Base-by-base conservation (phyloP, 768 basidiomycete genomes). In the Phaffia australis region DNA sequence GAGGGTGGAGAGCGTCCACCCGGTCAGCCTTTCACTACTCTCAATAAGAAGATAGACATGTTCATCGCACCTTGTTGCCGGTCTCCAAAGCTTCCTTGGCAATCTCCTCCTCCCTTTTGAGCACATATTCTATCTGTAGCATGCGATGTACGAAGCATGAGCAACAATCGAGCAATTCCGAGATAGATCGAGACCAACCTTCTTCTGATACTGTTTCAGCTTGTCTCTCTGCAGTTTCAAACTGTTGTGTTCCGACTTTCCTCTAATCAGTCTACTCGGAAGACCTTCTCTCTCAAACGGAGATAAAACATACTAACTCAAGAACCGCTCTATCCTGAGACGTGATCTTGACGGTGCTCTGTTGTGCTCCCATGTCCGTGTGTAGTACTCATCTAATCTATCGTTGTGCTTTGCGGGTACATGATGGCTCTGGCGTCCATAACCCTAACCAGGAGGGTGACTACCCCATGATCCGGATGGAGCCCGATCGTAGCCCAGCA, bases 171-270 rank as follows among this genome's bases (percentile, higher is more conserved):
- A 56, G 29, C 59, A 23, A 63, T 4, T 3, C n/a, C 32, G 29
- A 15, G 16, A 56, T 60, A 63, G 32, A 32, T 47, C 46, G 27
- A 3, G 54, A 67, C 80, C 32, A 65, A 89, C 94, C 82, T 87
- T 87, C 80, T 85, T 89, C 82, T 94, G 95, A 74, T 98, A 99
- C 75, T 93, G 89, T 75, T 83, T 87, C 69, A 99, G 79, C 76
- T 93, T 97, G 78, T 99, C 95, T 46, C 95, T 82, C 76, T 99
- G 95, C 56, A 95, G 77, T 78, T 99, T 98, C 71, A 99, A 82
- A 63, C 30, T 75, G 62, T 11, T 30, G n/a, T n/a, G 23, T 1
- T n/a, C 29, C 63, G 27, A 64, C 32, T 49, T 1, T 15, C 21
- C 18, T 18, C 68, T 69, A 69, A 57, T 49, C 35, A 42, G 35